These are phyloP conservation scores for Salix caprea DNA, from an alignment of 345 rosid genomes.

Conservation along the genomic window DNA sequence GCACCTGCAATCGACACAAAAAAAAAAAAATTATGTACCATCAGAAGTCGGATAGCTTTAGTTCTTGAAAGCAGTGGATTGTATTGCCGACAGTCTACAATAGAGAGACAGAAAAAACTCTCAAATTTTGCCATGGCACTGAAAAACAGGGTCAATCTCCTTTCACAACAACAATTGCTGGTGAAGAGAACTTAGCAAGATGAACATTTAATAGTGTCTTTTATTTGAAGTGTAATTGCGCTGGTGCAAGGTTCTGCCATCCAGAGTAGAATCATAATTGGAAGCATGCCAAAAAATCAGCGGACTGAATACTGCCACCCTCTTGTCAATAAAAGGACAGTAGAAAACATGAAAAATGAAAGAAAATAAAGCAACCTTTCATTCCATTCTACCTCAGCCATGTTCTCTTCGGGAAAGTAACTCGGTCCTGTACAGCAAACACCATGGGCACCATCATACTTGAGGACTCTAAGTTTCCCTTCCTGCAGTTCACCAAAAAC, in stretches of 20 bases:
- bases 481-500: conserved; percentile 46
- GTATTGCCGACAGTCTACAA: not conserved
- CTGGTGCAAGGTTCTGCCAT: not conserved
- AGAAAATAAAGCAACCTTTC: conserved; percentile 21
- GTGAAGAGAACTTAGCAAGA: not conserved
- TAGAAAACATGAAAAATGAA: not conserved
- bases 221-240: not conserved
- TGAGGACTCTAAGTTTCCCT: conserved; percentile 74
- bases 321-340: not conserved
- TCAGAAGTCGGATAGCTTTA: not conserved
- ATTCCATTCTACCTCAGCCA: conserved; percentile 49
- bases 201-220: not conserved
- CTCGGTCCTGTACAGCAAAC: conserved; percentile 41
- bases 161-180: not conserved
- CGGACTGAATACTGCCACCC: not conserved
- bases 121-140: not conserved
- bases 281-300: not conserved
- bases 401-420: conserved; percentile 44
- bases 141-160: not conserved
- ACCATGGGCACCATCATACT: conserved; percentile 40
- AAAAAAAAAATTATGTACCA: not conserved
- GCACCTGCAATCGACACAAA: conserved; percentile 12
- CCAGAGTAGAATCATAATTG: not conserved
- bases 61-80: not conserved
- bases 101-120: not conserved